Conservation (phyloP, 305 asterid genomes). For the Solanum hybrid region DNA sequence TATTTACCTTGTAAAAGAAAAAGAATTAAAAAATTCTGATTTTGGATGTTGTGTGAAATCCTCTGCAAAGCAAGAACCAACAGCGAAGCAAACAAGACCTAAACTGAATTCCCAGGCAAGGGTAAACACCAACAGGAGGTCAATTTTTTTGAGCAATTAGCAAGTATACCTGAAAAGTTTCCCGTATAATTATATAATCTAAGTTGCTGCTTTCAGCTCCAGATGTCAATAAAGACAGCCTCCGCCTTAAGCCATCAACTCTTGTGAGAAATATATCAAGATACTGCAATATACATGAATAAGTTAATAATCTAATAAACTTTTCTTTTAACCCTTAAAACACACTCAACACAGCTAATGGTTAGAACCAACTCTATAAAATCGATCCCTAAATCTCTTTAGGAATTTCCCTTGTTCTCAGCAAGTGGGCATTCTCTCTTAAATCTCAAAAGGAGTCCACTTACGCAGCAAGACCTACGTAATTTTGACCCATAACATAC, state of each 20-base stretch:
- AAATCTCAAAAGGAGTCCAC: background rate
- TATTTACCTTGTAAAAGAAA: background rate
- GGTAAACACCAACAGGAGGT: slow-evolving; percentile 8
- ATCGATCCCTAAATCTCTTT: background rate
- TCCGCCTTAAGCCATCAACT: slow-evolving; percentile 85
- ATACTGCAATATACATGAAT: slow-evolving; percentile 50
- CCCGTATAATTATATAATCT: slow-evolving; percentile 47
- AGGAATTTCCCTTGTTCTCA: background rate
- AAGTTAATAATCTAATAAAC: background rate
- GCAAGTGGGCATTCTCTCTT: background rate
- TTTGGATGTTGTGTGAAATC: background rate
- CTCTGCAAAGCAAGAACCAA: background rate
- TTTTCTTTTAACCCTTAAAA: background rate
- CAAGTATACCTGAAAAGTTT: slow-evolving; percentile 56
- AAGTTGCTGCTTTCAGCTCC: slow-evolving; percentile 30
- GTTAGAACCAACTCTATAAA: background rate
- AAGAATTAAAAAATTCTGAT: background rate
- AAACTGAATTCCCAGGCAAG: background rate
- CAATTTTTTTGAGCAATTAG: background rate
- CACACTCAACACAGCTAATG: background rate
- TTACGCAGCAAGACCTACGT: background rate
- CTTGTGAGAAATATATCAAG: slow-evolving; percentile 78
- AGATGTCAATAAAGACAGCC: slow-evolving; percentile 33
- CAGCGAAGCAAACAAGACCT: background rate
- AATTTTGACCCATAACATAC: background rate